Conservation (phyloP, 108 stramenopile genomes). For the Cylindrotheca fusiformis region DNA sequence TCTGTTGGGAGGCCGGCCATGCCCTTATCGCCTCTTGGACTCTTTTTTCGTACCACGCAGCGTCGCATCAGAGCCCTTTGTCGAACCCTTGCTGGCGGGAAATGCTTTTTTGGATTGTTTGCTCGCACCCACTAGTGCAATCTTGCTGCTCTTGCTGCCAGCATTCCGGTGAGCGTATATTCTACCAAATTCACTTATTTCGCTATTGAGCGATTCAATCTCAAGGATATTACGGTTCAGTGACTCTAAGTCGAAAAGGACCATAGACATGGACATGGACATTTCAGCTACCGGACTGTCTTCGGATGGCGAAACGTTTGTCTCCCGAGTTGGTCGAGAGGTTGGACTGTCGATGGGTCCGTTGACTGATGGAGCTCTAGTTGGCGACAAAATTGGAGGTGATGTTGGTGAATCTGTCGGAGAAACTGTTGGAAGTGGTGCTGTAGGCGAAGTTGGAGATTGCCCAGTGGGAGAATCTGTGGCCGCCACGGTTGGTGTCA, state of each 20-base stretch:
- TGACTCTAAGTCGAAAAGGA: slow-evolving; percentile 1
- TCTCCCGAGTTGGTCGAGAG: neutral
- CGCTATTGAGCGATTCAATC: no score
- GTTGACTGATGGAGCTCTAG: neutral
- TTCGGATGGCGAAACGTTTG: neutral
- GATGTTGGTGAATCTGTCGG: neutral
- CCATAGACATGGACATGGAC: slow-evolving; percentile 36
- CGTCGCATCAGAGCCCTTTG: no score
- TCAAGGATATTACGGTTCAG: no score
- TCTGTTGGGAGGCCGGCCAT: no score
- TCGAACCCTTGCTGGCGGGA: no score
- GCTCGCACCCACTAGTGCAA: no score
- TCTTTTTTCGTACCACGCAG: no score
- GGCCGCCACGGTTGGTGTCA: slow-evolving; percentile 3
- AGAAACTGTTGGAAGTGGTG: slow-evolving; percentile 2
- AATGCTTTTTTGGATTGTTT: no score
- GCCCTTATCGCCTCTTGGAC: no score
- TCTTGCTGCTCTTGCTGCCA: no score
- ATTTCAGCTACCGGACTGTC: neutral
- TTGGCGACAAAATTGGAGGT: slow-evolving; percentile 4
- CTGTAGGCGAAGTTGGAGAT: slow-evolving; percentile 3
- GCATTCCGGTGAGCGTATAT: no score
- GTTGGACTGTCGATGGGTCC: slow-evolving; percentile 5
- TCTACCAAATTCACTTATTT: no score
- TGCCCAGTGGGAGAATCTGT: slow-evolving; percentile 12